phyloP scores from a whole-genome alignment of 1,139 yeast species.

The Saccharomyces uvarum region DNA sequence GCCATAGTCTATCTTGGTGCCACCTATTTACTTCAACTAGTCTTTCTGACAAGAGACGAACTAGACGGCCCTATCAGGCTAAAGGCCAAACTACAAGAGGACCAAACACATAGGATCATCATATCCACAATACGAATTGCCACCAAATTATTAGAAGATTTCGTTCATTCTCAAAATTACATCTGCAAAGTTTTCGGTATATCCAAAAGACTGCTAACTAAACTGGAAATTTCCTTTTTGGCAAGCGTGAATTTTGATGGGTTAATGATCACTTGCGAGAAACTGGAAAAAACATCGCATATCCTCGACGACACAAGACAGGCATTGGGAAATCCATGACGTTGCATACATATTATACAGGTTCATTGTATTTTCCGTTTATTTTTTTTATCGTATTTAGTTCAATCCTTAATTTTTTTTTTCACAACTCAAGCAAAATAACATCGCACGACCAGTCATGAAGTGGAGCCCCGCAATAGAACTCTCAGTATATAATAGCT shows the following conservation, averaged over 20 bases:
- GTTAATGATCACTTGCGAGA: slow-evolving; percentile 9
- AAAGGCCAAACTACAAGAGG: slow-evolving; percentile 30
- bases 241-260: slow-evolving; percentile 24
- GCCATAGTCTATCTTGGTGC: slow-evolving; percentile 21
- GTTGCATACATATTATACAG: neutral
- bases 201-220: slow-evolving; percentile 37
- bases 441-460: neutral
- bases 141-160: slow-evolving; percentile 46
- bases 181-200: slow-evolving; percentile 50
- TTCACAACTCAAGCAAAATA: neutral
- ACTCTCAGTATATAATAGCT: neutral
- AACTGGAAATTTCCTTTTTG: slow-evolving; percentile 42
- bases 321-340: neutral
- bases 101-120: slow-evolving; percentile 43
- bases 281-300: slow-evolving; percentile 8
- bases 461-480: neutral
- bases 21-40: slow-evolving; percentile 24
- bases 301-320: slow-evolving; percentile 10
- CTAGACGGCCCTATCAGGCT: slow-evolving; percentile 32
- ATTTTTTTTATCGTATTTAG: neutral
- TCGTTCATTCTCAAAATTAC: slow-evolving; percentile 42
- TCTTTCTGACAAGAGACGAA: slow-evolving; percentile 35
- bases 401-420: neutral
- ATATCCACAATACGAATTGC: slow-evolving; percentile 45
- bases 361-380: neutral